Conservation (phyloP, 768 basidiomycete genomes). For the Sporobolomyces phaffii region DNA sequence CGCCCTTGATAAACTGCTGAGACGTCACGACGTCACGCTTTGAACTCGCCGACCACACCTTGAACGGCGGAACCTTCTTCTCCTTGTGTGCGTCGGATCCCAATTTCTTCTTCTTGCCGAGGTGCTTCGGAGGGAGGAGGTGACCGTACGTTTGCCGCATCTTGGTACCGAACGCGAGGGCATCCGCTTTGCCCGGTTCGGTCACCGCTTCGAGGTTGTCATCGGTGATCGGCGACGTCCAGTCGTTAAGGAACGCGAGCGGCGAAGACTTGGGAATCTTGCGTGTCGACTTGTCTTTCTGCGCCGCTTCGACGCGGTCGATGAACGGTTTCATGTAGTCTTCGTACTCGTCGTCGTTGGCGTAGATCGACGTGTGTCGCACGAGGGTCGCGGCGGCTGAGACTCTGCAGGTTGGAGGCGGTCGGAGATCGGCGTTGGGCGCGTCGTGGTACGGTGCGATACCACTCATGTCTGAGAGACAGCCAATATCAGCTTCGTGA, state of each 20-base stretch:
- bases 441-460: constrained; percentile 36
- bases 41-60: constrained; percentile 46
- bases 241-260: constrained; percentile 46
- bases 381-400: constrained; percentile 46
- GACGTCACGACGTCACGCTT: constrained; percentile 46
- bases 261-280: neutral
- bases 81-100: constrained; percentile 22
- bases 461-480: constrained; percentile 28
- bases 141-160: constrained; percentile 34
- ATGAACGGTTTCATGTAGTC: constrained; percentile 48
- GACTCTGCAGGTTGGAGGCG: constrained; percentile 45
- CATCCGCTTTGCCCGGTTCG: constrained; percentile 46
- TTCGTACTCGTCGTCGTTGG: constrained; percentile 49
- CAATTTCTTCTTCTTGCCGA: constrained; percentile 10
- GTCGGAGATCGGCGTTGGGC: constrained; percentile 28
- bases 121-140: constrained; percentile 35
- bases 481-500: neutral
- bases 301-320: constrained; percentile 41
- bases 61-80: constrained; percentile 31
- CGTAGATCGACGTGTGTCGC: constrained; percentile 47
- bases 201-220: constrained; percentile 46
- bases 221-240: constrained; percentile 46
- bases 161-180: constrained; percentile 38
- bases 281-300: neutral
- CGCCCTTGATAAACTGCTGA: constrained; percentile 46